These are phyloP conservation scores for Clonostachys rosea DNA, from an alignment of 2,329 filamentous ascomycete genomes.

Conservation along the genomic window DNA sequence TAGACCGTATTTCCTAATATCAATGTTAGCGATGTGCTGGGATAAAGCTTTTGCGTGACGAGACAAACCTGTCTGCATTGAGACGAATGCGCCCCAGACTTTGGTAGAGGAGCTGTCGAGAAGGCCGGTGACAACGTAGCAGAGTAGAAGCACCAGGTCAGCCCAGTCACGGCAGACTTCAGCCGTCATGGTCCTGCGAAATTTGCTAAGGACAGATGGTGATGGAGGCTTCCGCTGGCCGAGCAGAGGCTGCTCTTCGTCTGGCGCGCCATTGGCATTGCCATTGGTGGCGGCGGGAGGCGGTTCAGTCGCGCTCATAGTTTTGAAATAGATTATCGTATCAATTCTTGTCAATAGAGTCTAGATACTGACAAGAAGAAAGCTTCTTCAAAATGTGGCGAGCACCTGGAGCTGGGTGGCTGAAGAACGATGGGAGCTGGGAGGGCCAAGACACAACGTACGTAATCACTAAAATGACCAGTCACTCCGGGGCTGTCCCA, in stretches of 20 bases:
- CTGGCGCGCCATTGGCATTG: background rate
- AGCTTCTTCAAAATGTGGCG: too few relatives aligned
- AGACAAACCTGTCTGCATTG: slow-evolving; percentile 70
- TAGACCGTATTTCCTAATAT: slow-evolving; percentile 69
- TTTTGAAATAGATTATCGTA: too few relatives aligned
- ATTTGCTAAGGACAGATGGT: slow-evolving; percentile 11
- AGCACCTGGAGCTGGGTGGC: too few relatives aligned
- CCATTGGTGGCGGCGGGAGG: background rate
- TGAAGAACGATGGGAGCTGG: too few relatives aligned
- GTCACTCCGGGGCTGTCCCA: too few relatives aligned
- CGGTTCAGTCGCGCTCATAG: background rate
- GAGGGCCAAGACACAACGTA: too few relatives aligned
- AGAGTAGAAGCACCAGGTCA: slow-evolving; percentile 65
- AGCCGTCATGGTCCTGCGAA: slow-evolving; percentile 24
- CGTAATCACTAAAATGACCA: too few relatives aligned
- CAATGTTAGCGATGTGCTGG: background rate
- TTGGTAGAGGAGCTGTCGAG: slow-evolving; percentile 73
- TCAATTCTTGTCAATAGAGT: too few relatives aligned
- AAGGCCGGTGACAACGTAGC: slow-evolving; percentile 73
- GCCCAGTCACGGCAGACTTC: slow-evolving; percentile 58
- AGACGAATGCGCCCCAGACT: slow-evolving; percentile 76
- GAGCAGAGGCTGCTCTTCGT: slow-evolving; percentile 28
- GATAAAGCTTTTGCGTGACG: background rate
- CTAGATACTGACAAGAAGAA: too few relatives aligned
- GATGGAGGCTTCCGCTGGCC: slow-evolving; percentile 11